These are phyloP conservation scores for Flagelloscypha sp. DNA, from an alignment of 768 basidiomycete species.

Conservation along the genomic window DNA sequence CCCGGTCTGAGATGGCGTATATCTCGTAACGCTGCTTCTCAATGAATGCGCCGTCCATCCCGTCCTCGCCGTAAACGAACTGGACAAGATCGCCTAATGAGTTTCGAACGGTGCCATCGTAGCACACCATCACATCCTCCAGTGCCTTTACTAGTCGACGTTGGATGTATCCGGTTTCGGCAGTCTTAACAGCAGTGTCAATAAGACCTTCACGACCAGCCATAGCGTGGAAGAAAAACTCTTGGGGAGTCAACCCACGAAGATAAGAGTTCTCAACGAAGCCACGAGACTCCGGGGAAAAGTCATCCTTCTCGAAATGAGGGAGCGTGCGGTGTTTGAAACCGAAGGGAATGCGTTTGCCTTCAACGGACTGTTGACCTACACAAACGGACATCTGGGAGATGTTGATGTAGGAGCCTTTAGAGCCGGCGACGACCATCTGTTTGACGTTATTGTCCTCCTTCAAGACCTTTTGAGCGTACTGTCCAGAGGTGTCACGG, in stretches of 20 bases:
- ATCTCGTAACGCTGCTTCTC: slow-evolving; percentile 93
- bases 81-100: slow-evolving; percentile 94
- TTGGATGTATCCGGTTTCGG: slow-evolving; percentile 98
- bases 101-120: slow-evolving; percentile 96
- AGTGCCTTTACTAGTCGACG: slow-evolving; percentile 96
- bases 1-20: slow-evolving; percentile 68
- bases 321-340: slow-evolving; percentile 95
- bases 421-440: slow-evolving; percentile 99
- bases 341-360: slow-evolving; percentile 95
- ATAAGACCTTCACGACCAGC: slow-evolving; percentile 98
- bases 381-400: slow-evolving; percentile 99
- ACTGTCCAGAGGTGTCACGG: slow-evolving; percentile 92
- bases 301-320: slow-evolving; percentile 98
- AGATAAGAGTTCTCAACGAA: slow-evolving; percentile 99
- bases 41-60: slow-evolving; percentile 97
- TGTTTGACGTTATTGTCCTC: slow-evolving; percentile 99
- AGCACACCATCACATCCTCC: slow-evolving; percentile 95
- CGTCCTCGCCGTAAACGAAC: slow-evolving; percentile 96
- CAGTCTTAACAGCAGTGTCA: slow-evolving; percentile 99
- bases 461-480: slow-evolving; percentile 95
- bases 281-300: slow-evolving; percentile 93
- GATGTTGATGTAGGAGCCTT: slow-evolving; percentile 99
- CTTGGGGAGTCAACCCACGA: slow-evolving; percentile 91
- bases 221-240: slow-evolving; percentile 99
- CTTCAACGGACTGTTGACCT: slow-evolving; percentile 96